Conservation (phyloP, 2,329 filamentous ascomycete genomes). For the Arthrobotrys megalospora region DNA sequence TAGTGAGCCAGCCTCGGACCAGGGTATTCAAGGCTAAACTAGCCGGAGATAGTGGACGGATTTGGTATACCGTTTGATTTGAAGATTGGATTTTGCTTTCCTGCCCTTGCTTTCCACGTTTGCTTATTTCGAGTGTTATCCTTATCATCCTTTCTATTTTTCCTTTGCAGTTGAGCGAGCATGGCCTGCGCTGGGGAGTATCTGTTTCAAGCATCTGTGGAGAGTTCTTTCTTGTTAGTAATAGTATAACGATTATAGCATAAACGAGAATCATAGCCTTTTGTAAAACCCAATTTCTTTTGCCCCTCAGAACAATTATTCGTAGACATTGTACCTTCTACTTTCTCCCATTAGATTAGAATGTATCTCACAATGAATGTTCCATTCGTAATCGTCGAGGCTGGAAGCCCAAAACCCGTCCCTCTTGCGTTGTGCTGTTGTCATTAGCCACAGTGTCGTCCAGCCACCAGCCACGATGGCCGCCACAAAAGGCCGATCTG, state of each 20-base stretch:
- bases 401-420: neutral
- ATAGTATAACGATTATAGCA: neutral
- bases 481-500: conserved; percentile 42
- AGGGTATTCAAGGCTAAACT: neutral
- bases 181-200: conserved; percentile 14
- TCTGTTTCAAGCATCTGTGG: neutral
- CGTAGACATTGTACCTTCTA: too few relatives aligned
- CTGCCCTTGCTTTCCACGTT: neutral
- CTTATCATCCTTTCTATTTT: neutral
- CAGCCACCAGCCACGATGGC: conserved; percentile 12
- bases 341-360: too few relatives aligned
- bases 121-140: neutral
- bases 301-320: too few relatives aligned
- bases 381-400: neutral
- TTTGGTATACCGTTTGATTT: neutral
- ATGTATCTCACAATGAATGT: too few relatives aligned
- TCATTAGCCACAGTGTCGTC: conserved; percentile 58
- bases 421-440: conserved; percentile 13
- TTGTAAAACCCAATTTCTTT: too few relatives aligned
- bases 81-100: neutral
- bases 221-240: neutral
- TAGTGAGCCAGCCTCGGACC: neutral
- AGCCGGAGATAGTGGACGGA: neutral
- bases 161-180: conserved; percentile 46
- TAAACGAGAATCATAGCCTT: neutral